Base-by-base conservation (phyloP, 2,329 filamentous ascomycete species). In the Colletotrichum sp. region DNA sequence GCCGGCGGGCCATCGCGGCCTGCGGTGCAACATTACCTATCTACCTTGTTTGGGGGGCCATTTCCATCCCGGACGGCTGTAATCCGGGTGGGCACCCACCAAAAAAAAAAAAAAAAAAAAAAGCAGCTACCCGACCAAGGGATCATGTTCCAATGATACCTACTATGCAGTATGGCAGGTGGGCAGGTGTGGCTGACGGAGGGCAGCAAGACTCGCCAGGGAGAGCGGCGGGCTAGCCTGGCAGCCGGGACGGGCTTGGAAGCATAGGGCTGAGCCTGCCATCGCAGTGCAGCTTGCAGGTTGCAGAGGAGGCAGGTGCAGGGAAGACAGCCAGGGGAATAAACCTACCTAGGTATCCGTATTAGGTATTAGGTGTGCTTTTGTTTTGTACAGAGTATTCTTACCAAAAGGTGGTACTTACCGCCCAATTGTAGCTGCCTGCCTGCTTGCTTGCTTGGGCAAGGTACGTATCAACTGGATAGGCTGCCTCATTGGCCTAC, bases 241-340 rank as follows among this genome's bases (percentile, higher is more conserved):
- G 55, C 30, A 52, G 32, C 55, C 70, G 63, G 68, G 69, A 75
- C 52, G 60, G 69, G 39, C 57, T 75, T 68, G 55, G 36, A 24
- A 68, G 63, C 57, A 73, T 75, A 75, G 73, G 73, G 73, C 73
- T 75, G 73, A 75, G 73, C 64, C 69, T 72, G 52, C 62, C 68
- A 66, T 39, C 62, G 72, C 44, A 18, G 68, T 44, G 55, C 55
- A 60, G 68, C 16, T 15, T 67, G 64, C 28, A 34, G 32, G 12
- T 34, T 34, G 32, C 32, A 34, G 63, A 57, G 24, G 22, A 57
- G 52, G 6, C n/a, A 57, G 8, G 60, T 34, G 30, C 60, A 63
- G 60, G 60, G 28, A 34, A 63, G 18, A n/a, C 15, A 26, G 28
- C 18, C 22, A 22, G 22, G 24, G 39, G 39, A 44, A 44, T 12